Evolutionary conservation across 2,329 filamentous ascomycete genomes (phyloP).

Genomic region (Fusarium sp.): DNA sequence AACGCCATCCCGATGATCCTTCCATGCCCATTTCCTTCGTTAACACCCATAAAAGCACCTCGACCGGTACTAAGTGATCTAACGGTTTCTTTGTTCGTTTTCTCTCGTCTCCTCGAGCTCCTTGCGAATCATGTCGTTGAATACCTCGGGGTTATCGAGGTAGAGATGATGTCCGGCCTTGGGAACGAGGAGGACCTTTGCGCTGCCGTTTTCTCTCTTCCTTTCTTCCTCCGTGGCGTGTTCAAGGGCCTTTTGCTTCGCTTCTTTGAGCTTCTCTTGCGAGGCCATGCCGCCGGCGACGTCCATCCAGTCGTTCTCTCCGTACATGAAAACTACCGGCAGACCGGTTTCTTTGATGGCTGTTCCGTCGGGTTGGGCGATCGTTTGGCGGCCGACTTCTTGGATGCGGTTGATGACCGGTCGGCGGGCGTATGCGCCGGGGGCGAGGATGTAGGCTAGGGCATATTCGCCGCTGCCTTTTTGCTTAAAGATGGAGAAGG

Average conservation of each 20-base stretch:
- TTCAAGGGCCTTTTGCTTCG: slow-evolving; percentile 70
- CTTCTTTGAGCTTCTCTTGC: slow-evolving; percentile 81
- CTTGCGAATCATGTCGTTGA: slow-evolving; percentile 66
- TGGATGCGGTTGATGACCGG: slow-evolving; percentile 91
- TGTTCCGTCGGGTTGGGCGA: slow-evolving; percentile 51
- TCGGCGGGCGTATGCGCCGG: slow-evolving; percentile 89
- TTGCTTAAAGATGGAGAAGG: slow-evolving; percentile 93
- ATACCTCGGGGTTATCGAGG: slow-evolving; percentile 70
- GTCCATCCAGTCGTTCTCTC: slow-evolving; percentile 99
- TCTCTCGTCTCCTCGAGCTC: slow-evolving; percentile 66
- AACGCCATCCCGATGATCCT: slow-evolving; percentile 39
- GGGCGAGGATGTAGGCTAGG: slow-evolving; percentile 90
- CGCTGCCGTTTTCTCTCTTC: slow-evolving; percentile 79
- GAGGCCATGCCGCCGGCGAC: slow-evolving; percentile 85
- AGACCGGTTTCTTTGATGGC: slow-evolving; percentile 71
- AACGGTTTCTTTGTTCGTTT: slow-evolving; percentile 48
- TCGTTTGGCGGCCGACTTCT: slow-evolving; percentile 81
- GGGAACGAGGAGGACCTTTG: slow-evolving; percentile 82
- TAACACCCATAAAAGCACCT: slow-evolving; percentile 3
- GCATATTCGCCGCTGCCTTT: slow-evolving; percentile 94
- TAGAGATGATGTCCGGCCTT: slow-evolving; percentile 72
- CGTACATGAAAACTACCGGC: slow-evolving; percentile 94
- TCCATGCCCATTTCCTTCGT: slow-evolving; percentile 12
- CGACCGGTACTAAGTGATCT: slow-evolving; percentile 3
- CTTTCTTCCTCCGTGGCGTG: slow-evolving; percentile 76